phyloP scores from a whole-genome alignment of 208 protist species.

The Crithidia sp. region DNA sequence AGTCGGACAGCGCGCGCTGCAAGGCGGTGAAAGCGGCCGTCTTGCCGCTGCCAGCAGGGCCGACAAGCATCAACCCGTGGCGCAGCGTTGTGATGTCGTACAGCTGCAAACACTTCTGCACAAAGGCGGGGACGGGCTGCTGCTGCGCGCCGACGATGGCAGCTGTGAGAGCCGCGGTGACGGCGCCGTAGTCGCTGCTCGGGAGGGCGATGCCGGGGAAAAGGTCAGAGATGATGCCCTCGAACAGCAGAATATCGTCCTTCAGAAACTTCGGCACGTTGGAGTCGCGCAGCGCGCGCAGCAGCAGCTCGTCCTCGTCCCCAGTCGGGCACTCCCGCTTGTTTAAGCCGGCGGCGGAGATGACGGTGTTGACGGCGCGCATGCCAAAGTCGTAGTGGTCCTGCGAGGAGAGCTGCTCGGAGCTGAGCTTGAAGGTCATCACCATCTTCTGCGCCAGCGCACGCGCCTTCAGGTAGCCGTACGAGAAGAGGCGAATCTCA shows the following conservation, averaged over 20 bases:
- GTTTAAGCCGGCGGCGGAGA: slow-evolving; percentile 96
- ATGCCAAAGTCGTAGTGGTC: slow-evolving; percentile 99
- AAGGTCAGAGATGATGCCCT: slow-evolving; percentile 98
- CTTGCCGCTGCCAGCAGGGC: slow-evolving; percentile 96
- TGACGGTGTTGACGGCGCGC: slow-evolving; percentile 99
- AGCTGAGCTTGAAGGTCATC: slow-evolving; percentile 98
- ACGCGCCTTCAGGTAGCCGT: slow-evolving; percentile 97
- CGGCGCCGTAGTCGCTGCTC: slow-evolving; percentile 93
- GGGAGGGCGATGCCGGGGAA: slow-evolving; percentile 96
- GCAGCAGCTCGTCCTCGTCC: slow-evolving; percentile 95
- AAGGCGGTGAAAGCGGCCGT: slow-evolving; percentile 91
- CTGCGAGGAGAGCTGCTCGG: slow-evolving; percentile 98
- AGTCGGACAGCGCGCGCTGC: slow-evolving; percentile 82
- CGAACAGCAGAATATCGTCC: slow-evolving; percentile 94
- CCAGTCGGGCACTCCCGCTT: slow-evolving; percentile 92
- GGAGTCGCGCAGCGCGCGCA: slow-evolving; percentile 96
- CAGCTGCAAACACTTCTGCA: slow-evolving; percentile 98
- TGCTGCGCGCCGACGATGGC: slow-evolving; percentile 70
- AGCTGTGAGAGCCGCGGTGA: slow-evolving; percentile 83
- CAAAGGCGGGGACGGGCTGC: slow-evolving; percentile 93
- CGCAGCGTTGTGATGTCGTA: slow-evolving; percentile 98
- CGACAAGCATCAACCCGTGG: slow-evolving; percentile 98
- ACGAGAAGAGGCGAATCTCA: slow-evolving; percentile 98
- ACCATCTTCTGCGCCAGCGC: slow-evolving; percentile 97
- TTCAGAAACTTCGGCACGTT: slow-evolving; percentile 99